Conservation (phyloP, 2,329 filamentous ascomycete species). For the Sporothrix dimorphospora region DNA sequence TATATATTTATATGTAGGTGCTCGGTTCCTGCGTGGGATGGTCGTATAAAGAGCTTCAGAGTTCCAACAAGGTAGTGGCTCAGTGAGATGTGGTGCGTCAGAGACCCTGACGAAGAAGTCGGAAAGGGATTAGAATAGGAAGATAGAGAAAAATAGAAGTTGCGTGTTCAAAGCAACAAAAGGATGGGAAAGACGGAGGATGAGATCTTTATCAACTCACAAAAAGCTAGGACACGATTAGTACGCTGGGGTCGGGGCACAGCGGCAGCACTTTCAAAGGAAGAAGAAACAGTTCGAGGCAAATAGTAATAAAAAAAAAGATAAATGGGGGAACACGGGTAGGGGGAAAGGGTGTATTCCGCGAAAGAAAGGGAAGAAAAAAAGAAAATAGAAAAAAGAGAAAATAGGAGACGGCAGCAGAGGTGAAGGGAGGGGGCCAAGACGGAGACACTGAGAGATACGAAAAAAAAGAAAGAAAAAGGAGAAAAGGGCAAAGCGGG, state of each 20-base stretch:
- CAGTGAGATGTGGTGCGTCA: background rate
- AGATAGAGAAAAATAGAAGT: background rate
- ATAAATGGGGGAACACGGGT: conserved; percentile 14
- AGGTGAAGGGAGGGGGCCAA: background rate
- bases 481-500: conserved; percentile 2
- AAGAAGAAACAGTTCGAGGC: conserved; percentile 5
- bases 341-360: background rate
- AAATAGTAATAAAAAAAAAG: background rate
- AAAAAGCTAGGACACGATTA: background rate
- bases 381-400: background rate
- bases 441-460: background rate
- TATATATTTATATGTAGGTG: conserved; percentile 26
- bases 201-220: conserved; percentile 30
- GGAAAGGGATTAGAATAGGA: background rate
- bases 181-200: conserved; percentile 16
- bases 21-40: conserved; percentile 28
- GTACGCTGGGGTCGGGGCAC: background rate
- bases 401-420: background rate
- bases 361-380: background rate
- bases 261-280: conserved; percentile 20
- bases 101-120: background rate
- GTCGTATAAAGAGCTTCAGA: conserved; percentile 8
- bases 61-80: background rate
- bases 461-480: background rate
- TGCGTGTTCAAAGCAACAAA: background rate